Percentiles rank a stretch among this genome's conserved stretches.
These are phyloP conservation scores for Pythium insidiosum DNA, from an alignment of 352 stramenopile species.

Conservation along the genomic window DNA sequence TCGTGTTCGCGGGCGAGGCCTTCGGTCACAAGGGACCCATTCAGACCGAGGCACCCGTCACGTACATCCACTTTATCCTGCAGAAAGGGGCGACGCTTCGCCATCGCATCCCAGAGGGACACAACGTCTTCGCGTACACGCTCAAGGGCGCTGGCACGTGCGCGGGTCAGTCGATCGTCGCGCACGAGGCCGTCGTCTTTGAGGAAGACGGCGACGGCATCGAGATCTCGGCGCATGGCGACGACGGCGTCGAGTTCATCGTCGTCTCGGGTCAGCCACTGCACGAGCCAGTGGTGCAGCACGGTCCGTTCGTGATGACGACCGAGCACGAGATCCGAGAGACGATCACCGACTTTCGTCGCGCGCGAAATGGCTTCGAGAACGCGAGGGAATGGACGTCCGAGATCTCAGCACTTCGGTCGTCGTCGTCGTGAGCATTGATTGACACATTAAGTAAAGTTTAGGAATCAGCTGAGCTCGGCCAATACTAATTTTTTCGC, in stretches of 20 bases:
- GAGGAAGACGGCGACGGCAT: conserved; percentile 40
- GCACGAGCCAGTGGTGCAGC: conserved; percentile 50
- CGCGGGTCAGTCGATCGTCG: conserved; percentile 35
- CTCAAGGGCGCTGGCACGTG: conserved; percentile 19
- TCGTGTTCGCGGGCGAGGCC: too few species aligned
- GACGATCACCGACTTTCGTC: conserved; percentile 17
- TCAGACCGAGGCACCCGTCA: too few species aligned
- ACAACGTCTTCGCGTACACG: too few species aligned
- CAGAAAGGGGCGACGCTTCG: too few species aligned
- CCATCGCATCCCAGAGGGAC: conserved; percentile 21
- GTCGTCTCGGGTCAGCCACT: conserved; percentile 44
- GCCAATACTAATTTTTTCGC: too few species aligned
- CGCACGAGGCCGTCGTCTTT: too few species aligned
- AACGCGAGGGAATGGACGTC: conserved; percentile 39
- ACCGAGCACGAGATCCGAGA: conserved; percentile 38
- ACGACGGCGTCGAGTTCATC: conserved; percentile 47
- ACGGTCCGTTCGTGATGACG: conserved; percentile 77
- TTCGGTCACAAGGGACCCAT: too few species aligned
- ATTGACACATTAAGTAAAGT: too few species aligned
- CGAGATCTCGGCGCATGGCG: conserved; percentile 22
- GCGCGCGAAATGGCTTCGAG: conserved; percentile 39
- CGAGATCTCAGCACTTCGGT: too few species aligned
- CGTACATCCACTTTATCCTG: too few species aligned
- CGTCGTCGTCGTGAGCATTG: too few species aligned
- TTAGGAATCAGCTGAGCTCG: too few species aligned